phyloP scores from a whole-genome alignment of 495 filamentous ascomycete genomes.

The Platismatia glauca region DNA sequence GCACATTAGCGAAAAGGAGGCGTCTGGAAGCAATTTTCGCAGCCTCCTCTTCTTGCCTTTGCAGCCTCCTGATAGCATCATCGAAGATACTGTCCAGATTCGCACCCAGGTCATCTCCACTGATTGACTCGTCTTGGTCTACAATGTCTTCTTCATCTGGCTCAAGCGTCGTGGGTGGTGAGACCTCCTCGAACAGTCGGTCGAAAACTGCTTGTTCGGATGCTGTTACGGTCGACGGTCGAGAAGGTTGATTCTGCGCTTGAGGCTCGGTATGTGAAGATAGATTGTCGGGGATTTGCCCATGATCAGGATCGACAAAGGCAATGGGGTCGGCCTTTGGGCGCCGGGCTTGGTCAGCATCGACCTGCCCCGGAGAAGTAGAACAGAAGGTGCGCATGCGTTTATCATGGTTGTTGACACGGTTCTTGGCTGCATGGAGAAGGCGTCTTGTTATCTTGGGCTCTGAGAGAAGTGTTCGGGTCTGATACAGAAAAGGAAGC shows the following conservation, averaged over 20 bases:
- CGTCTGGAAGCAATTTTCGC: background rate
- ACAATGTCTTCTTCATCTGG: conserved; percentile 5
- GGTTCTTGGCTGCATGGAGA: background rate
- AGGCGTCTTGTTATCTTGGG: background rate
- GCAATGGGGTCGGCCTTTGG: background rate
- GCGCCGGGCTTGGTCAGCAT: conserved; percentile 11
- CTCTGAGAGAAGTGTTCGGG: conserved; percentile 44
- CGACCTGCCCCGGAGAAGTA: conserved; percentile 7
- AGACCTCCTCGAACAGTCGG: conserved; percentile 50
- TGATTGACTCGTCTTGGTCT: conserved; percentile 7
- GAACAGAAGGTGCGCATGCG: conserved; percentile 8
- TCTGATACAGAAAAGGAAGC: conserved; percentile 62
- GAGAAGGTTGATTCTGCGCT: background rate
- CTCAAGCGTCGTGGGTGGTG: conserved; percentile 17
- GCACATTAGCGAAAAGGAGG: background rate
- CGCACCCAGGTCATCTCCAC: background rate
- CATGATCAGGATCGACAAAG: background rate
- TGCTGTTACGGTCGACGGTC: conserved; percentile 46
- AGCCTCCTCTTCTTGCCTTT: background rate
- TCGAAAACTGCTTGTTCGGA: conserved; percentile 47
- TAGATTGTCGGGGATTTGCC: background rate
- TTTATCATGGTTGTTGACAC: background rate
- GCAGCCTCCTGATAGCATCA: conserved; percentile 12
- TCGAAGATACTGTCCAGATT: conserved; percentile 24
- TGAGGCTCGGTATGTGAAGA: background rate